phyloP scores from a whole-genome alignment of 2,329 filamentous ascomycete species.

The Biscogniauxia sp. region DNA sequence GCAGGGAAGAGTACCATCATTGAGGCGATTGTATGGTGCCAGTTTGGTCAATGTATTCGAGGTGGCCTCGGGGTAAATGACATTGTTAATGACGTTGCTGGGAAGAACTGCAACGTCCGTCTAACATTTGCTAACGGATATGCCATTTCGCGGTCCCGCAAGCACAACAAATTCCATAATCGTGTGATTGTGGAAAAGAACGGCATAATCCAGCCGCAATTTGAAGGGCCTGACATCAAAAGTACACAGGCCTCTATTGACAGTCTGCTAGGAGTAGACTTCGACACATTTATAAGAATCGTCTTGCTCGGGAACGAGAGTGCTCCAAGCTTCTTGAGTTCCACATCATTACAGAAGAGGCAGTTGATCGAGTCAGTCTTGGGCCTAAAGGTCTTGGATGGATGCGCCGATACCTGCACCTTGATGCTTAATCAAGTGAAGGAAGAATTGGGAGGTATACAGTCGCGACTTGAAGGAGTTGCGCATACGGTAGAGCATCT shows the following conservation, averaged over 20 bases:
- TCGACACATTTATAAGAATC: constrained; percentile 31
- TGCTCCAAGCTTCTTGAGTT: constrained; percentile 31
- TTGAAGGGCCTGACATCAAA: constrained; percentile 24
- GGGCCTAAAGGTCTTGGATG: constrained; percentile 26
- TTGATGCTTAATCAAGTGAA: constrained; percentile 25
- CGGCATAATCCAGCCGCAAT: constrained; percentile 26
- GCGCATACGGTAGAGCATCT: constrained; percentile 10
- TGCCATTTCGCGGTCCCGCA: constrained; percentile 30
- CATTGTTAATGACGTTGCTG: constrained; percentile 32
- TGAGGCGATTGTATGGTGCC: constrained; percentile 35
- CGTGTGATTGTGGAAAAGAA: constrained; percentile 29
- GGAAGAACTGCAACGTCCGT: constrained; percentile 29
- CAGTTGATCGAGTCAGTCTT: constrained; percentile 32
- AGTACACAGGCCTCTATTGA: constrained; percentile 29
- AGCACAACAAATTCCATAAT: constrained; percentile 25
- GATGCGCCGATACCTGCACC: constrained; percentile 17
- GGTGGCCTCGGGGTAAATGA: constrained; percentile 28
- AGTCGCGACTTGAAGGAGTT: constrained; percentile 8
- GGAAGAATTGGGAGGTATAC: constrained; percentile 14
- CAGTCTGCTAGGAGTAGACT: constrained; percentile 32
- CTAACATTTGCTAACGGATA: constrained; percentile 33
- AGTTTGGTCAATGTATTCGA: constrained; percentile 33
- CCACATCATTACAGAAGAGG: constrained; percentile 25
- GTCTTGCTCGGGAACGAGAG: constrained; percentile 34
- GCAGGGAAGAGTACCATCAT: constrained; percentile 34